These are phyloP conservation scores for Mycena citricolor DNA, from an alignment of 1,284 basidiomycete genomes.

Conservation along the genomic window DNA sequence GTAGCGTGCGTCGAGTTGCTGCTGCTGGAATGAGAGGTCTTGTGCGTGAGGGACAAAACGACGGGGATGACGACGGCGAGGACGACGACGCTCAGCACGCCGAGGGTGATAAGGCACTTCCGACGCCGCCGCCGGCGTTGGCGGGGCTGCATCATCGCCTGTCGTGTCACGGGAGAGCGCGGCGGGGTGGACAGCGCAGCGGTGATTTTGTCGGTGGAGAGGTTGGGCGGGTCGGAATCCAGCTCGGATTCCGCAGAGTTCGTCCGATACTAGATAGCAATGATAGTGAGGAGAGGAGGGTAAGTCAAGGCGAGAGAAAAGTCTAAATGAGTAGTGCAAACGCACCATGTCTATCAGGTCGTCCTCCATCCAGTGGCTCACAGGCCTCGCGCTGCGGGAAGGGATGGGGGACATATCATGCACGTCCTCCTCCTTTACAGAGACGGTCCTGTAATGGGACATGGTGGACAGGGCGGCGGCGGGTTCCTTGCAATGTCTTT, in stretches of 20 bases:
- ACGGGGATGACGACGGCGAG: conserved; percentile 45
- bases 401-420: conserved; percentile 8
- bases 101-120: conserved; percentile 35
- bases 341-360: conserved; percentile 18
- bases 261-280: too few species aligned
- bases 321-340: background rate
- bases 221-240: too few species aligned
- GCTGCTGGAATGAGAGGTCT: conserved; percentile 22
- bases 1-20: conserved; percentile 14
- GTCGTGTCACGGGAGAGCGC: too few species aligned
- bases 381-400: conserved; percentile 1
- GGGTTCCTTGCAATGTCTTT: too few species aligned
- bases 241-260: too few species aligned
- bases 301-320: too few species aligned
- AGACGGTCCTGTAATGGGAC: conserved; percentile 7
- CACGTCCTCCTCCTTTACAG: conserved; percentile 12
- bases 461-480: conserved; percentile 3
- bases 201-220: too few species aligned
- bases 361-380: conserved; percentile 12
- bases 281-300: too few species aligned
- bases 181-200: too few species aligned
- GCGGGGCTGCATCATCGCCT: background rate
- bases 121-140: conserved; percentile 22
- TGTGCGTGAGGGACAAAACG: conserved; percentile 47
- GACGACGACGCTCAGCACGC: conserved; percentile 34